Conservation (phyloP, 2,329 filamentous ascomycete genomes). For the Calonectria hongkongensis region DNA sequence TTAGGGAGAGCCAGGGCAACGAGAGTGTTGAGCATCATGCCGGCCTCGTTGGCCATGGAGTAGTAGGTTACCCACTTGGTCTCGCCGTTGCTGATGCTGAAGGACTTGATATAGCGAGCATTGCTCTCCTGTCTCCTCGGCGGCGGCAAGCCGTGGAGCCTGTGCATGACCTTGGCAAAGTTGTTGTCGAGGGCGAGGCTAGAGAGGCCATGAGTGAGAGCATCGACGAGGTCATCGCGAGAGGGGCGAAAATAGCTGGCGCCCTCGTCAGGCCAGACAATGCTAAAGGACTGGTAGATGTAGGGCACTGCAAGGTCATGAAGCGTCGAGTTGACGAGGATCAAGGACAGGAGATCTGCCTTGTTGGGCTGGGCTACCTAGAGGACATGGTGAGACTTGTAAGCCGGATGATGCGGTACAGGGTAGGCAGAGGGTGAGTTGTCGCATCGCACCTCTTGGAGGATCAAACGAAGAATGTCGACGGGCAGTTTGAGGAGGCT, state of each 20-base stretch:
- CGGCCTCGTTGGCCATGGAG: constrained; percentile 32
- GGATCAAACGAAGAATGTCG: constrained; percentile 41
- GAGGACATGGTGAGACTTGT: constrained; percentile 21
- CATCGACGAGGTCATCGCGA: constrained; percentile 33
- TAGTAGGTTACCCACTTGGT: constrained; percentile 40
- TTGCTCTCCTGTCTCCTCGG: constrained; percentile 32
- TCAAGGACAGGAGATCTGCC: constrained; percentile 34
- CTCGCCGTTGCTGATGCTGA: constrained; percentile 40
- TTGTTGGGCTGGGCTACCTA: constrained; percentile 36
- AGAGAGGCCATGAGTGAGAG: constrained; percentile 42
- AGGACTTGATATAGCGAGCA: constrained; percentile 39
- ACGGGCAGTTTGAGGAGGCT: constrained; percentile 41
- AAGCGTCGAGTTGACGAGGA: constrained; percentile 40
- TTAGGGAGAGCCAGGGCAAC: constrained; percentile 41
- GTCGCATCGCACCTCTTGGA: constrained; percentile 40
- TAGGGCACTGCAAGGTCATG: constrained; percentile 40
- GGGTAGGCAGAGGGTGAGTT: constrained; percentile 19
- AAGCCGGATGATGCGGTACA: constrained; percentile 16
- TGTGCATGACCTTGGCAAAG: constrained; percentile 38
- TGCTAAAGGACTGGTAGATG: constrained; percentile 37
- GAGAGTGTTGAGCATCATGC: constrained; percentile 46
- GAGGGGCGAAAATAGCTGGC: constrained; percentile 19
- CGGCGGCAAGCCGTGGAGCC: constrained; percentile 35
- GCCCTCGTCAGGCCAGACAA: constrained; percentile 38
- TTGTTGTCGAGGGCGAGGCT: constrained; percentile 38